Percentiles rank a stretch among this genome's conserved stretches.
Conservation (phyloP, 768 basidiomycete species). For the Coprinellus micaceus region DNA sequence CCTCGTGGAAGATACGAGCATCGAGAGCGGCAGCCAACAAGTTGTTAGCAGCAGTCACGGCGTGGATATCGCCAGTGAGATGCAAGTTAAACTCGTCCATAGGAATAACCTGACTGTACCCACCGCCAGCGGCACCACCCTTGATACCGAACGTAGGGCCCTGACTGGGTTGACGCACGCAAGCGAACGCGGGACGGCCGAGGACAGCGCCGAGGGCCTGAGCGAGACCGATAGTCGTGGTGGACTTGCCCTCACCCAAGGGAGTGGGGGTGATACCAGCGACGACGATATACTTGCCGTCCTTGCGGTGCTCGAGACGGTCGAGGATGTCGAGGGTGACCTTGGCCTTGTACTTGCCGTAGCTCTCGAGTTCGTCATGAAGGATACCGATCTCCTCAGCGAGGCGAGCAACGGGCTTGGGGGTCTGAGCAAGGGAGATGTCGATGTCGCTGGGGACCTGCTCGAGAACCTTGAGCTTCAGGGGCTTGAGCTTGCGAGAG, state of each 20-base stretch:
- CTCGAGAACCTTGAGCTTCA: constrained; percentile 72
- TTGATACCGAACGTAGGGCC: constrained; percentile 99
- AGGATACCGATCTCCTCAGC: constrained; percentile 86
- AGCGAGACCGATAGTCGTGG: constrained; percentile 94
- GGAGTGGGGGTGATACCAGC: constrained; percentile 97
- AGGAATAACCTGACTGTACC: constrained; percentile 97
- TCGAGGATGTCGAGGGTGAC: constrained; percentile 88
- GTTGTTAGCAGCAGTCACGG: constrained; percentile 96
- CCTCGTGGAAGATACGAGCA: constrained; percentile 97
- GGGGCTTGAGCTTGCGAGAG: constrained; percentile 67
- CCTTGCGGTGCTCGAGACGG: constrained; percentile 75
- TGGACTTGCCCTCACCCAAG: constrained; percentile 96
- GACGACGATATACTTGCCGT: constrained; percentile 96
- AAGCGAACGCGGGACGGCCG: constrained; percentile 89
- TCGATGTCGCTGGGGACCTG: constrained; percentile 96
- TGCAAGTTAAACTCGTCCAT: constrained; percentile 99
- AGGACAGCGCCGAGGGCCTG: constrained; percentile 96
- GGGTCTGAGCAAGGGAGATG: constrained; percentile 91
- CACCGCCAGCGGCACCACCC: constrained; percentile 96
- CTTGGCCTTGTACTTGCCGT: constrained; percentile 97
- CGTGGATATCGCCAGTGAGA: constrained; percentile 96
- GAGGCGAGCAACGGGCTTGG: constrained; percentile 82
- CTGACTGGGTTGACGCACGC: constrained; percentile 96
- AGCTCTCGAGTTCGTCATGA: constrained; percentile 85
- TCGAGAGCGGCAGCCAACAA: constrained; percentile 96